A percentile compares a stretch with the other conserved stretches of the same genome.
These are phyloP conservation scores for Pseudotulostoma volvatum DNA, from an alignment of 495 filamentous ascomycete genomes.

Conservation along the genomic window DNA sequence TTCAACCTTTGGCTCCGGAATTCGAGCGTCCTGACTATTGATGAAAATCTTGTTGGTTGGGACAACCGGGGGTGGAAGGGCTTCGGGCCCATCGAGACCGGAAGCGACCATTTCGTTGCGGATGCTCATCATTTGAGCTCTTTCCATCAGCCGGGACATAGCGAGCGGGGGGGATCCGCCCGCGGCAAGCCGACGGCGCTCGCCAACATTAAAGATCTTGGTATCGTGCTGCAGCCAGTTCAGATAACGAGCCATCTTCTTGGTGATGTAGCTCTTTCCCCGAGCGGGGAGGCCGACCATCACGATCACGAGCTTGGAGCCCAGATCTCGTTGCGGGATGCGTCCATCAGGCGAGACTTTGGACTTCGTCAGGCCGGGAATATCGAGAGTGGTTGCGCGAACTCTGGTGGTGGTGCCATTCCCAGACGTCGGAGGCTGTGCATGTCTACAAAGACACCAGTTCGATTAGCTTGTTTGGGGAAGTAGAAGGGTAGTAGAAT, in stretches of 20 bases:
- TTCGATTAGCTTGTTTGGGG: neutral
- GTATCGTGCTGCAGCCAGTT: slow-evolving; percentile 96
- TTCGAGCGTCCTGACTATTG: slow-evolving; percentile 24
- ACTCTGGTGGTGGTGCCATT: slow-evolving; percentile 45
- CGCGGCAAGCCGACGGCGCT: slow-evolving; percentile 67
- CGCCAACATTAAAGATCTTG: slow-evolving; percentile 91
- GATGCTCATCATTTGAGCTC: slow-evolving; percentile 22
- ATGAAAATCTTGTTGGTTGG: slow-evolving; percentile 31
- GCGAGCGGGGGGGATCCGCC: slow-evolving; percentile 22
- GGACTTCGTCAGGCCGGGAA: slow-evolving; percentile 79
- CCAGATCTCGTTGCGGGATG: slow-evolving; percentile 83
- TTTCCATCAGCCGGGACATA: slow-evolving; percentile 8
- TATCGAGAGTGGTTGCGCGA: slow-evolving; percentile 72
- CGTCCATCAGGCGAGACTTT: slow-evolving; percentile 86
- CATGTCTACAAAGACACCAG: slow-evolving; percentile 3
- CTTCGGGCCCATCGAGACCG: slow-evolving; percentile 7
- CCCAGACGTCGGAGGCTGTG: slow-evolving; percentile 35
- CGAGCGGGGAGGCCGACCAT: slow-evolving; percentile 94
- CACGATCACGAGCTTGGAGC: slow-evolving; percentile 88
- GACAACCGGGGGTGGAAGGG: slow-evolving; percentile 24
- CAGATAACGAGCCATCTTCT: slow-evolving; percentile 87
- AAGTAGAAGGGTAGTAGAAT: too few species aligned
- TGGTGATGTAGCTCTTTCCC: slow-evolving; percentile 96
- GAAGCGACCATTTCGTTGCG: slow-evolving; percentile 16
- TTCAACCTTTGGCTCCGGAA: slow-evolving; percentile 16